Evolutionary conservation across 106 monocot genomes (phyloP), one percentile per base, ranked within the genome.

Genomic region (Allium fistulosum): DNA sequence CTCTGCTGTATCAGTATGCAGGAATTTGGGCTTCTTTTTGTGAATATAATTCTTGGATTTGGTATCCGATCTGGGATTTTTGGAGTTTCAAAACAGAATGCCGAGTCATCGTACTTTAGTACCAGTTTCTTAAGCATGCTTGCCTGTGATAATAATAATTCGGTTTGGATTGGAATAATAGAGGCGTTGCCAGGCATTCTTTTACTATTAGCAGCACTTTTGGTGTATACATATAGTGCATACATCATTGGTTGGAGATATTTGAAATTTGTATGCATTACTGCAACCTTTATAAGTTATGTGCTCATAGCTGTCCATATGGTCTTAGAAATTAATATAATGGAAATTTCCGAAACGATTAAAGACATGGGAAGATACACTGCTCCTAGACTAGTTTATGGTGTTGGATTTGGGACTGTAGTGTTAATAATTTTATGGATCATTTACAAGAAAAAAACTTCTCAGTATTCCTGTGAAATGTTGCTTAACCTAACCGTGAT

Each of bases 321-420:
- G 99, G 58, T 76, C 48, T 79, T 79, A 51, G 93, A 90, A 74
- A 87, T 70, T 71, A 80, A 61, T 74, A 58, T 73, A 53, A 69
- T 77, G n/a, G 26, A 45, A 72, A 26, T 76, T 71, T 69, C 81
- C 7, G 7, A 9, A 12, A 16, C 45, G 10, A 10, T 82, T 78
- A 61, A 49, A 75, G 70, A 84, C 72, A 49, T 79, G 65, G 90
- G 86, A 58, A 84, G 53, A 71, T 80, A 49, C 64, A 78, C 79
- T 75, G 80, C 77, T 11, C 93, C 99, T n/a, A 80, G 72, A 49
- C 9, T 87, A 49, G 66, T 99, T 61, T 99, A 90, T 79, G 75
- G 64, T 66, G 81, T 87, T 71, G 90, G 93, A 58, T 76, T 83
- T 70, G 70, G 69, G 27, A 64, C 77, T 11, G 27, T 87, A 66